Base-by-base conservation (phyloP, 257 asterid species). In the Solanum gandarillasii region DNA sequence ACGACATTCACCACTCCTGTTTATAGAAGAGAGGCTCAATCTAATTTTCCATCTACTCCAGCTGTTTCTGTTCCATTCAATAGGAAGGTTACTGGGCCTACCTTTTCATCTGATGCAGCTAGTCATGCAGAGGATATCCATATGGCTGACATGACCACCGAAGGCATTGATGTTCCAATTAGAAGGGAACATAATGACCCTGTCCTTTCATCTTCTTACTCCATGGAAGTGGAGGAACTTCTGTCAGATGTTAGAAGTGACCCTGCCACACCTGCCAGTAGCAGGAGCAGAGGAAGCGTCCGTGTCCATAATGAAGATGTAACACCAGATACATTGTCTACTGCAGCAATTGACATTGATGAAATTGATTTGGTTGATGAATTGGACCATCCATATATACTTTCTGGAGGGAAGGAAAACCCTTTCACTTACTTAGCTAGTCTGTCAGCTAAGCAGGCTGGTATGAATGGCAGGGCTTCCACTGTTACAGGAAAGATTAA, bases 361-460 rank as follows among this genome's bases (percentile, higher is more conserved):
- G 98, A 95, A 55, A 72, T 89, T 84, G 86, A 90, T 31, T 70
- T 88, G 89, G 88, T 88, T 88, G 93, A 95, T 87, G 94, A 90
- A 55, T 72, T 90, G 89, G 93, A 92, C 78, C 94, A 87, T 82
- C 89, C 91, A 58, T 92, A 83, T 86, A 84, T 94, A 52, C 92
- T 89, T 88, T 88, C 90, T 27, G 89, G 93, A 88, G 95, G 92
- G 74, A 90, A 93, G 32, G 95, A 94, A 90, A 84, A 84, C 60
- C 99, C 99, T 79, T 97, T 96, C 89, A 94, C 97, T 46, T 97
- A 97, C 94, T 90, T 97, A 94, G 98, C 98, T 75, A 94, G 94
- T 89, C 86, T 97, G 90, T 95, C 95, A 7, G 93, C 96, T 83
- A 94, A 95, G 91, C 87, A 89, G 87, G 91, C 89, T 68, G 92